Percentiles rank a stretch among this genome's conserved stretches.
Evolutionary conservation across 352 stramenopile genomes (phyloP).

Genomic region (Globisporangium mamillatum): DNA sequence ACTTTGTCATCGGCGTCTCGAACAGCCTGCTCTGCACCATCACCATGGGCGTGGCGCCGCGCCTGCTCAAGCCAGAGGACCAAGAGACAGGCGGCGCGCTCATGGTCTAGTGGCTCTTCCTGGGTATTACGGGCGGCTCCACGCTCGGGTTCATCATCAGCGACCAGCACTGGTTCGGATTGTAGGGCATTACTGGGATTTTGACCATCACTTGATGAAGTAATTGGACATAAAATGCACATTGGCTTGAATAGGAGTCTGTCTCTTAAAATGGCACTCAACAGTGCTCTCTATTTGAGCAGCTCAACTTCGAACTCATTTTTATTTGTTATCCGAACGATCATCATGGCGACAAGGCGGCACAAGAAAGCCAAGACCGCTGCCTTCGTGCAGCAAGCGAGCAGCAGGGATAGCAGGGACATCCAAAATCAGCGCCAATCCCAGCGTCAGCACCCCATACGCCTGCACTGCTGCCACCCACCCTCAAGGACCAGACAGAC

Average conservation of each 20-base stretch:
- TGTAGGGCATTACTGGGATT: slow-evolving; percentile 19
- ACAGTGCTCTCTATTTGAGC: neutral
- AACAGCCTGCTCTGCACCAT: slow-evolving; percentile 61
- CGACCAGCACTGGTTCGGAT: slow-evolving; percentile 41
- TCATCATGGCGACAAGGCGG: neutral
- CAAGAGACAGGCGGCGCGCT: slow-evolving; percentile 52
- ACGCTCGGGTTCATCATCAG: slow-evolving; percentile 53
- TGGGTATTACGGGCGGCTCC: slow-evolving; percentile 44
- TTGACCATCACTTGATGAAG: neutral
- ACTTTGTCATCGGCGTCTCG: slow-evolving; percentile 45
- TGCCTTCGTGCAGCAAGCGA: neutral
- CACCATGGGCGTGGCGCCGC: slow-evolving; percentile 54
- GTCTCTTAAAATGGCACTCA: neutral
- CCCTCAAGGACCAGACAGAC: too few species aligned
- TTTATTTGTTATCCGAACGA: too few species aligned
- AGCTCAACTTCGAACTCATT: neutral
- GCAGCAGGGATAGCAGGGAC: neutral
- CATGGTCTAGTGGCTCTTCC: slow-evolving; percentile 58
- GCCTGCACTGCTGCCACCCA: neutral
- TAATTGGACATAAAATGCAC: neutral
- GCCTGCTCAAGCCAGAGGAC: slow-evolving; percentile 50
- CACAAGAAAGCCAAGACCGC: neutral
- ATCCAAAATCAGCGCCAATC: neutral
- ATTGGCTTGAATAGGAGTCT: neutral
- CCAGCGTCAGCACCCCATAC: neutral